phyloP scores from a whole-genome alignment of 257 asterid genomes.

The Coffea eugenioides region DNA sequence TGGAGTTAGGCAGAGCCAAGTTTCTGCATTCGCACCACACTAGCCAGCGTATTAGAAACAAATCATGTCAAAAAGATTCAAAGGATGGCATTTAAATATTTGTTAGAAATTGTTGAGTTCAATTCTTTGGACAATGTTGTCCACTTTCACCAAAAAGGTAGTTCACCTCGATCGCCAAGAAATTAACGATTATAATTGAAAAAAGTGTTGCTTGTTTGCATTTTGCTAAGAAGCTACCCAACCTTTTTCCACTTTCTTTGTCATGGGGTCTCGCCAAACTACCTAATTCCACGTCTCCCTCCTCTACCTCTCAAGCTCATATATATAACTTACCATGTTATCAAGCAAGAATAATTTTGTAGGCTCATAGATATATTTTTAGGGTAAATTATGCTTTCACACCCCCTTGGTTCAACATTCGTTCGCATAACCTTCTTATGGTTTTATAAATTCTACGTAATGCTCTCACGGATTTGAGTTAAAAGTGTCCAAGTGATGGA shows the following conservation, averaged over 20 bases:
- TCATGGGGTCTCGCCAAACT: slow-evolving; percentile 16
- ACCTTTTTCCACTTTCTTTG: not conserved
- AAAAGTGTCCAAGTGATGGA: no score
- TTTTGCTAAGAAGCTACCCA: not conserved
- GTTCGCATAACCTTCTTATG: no score
- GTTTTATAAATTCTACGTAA: no score
- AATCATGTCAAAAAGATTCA: not conserved
- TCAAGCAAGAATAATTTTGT: fast-evolving
- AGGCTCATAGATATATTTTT: not conserved
- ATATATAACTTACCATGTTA: not conserved
- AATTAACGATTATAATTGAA: not conserved
- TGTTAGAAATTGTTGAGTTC: not conserved
- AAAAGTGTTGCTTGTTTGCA: slow-evolving; percentile 10
- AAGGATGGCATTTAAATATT: slow-evolving; percentile 4
- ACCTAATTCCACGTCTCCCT: not conserved
- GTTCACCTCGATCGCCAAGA: not conserved
- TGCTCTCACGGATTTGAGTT: no score
- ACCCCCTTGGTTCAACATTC: no score
- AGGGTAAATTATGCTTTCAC: not conserved
- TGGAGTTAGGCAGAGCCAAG: slow-evolving; percentile 25
- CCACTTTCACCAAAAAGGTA: not conserved
- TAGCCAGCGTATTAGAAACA: not conserved
- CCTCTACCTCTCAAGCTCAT: not conserved
- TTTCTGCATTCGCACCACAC: slow-evolving; percentile 16
- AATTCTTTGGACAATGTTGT: not conserved